Conservation (phyloP, 805 yeast species). For the Saccharomycopsis fodiens region DNA sequence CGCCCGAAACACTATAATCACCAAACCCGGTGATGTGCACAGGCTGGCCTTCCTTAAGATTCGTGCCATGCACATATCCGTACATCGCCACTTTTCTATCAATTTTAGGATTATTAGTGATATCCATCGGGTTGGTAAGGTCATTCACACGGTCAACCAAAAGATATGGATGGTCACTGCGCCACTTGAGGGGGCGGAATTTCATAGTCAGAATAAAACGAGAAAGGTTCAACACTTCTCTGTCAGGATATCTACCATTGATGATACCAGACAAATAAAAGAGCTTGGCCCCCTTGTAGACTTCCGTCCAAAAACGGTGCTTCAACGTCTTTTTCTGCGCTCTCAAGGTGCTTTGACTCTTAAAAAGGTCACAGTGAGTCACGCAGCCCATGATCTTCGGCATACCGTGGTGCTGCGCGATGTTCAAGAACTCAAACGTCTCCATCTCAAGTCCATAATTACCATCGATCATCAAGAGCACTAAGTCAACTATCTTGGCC, state of each 20-base stretch:
- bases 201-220: constrained; percentile 96
- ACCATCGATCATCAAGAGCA: constrained; percentile 85
- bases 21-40: constrained; percentile 97
- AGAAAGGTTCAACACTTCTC: constrained; percentile 86
- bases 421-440: constrained; percentile 95
- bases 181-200: constrained; percentile 98
- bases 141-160: constrained; percentile 89
- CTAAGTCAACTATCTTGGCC: constrained; percentile 91
- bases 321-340: constrained; percentile 88
- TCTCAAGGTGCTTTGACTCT: constrained; percentile 79
- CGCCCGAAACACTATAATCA: constrained; percentile 64
- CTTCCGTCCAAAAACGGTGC: constrained; percentile 98
- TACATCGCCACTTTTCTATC: constrained; percentile 88
- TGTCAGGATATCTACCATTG: constrained; percentile 95
- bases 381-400: constrained; percentile 94
- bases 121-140: constrained; percentile 81
- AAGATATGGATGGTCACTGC: constrained; percentile 95
- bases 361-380: constrained; percentile 92
- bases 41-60: constrained; percentile 58
- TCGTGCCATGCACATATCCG: constrained; percentile 93
- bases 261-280: constrained; percentile 92
- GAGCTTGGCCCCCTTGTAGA: constrained; percentile 94
- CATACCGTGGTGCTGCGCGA: constrained; percentile 98
- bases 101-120: constrained; percentile 62
- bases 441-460: constrained; percentile 99